A percentile compares a stretch with the other conserved stretches of the same genome.
phyloP scores from a whole-genome alignment of 2,329 filamentous ascomycete species.

The Aureobasidium sp. region DNA sequence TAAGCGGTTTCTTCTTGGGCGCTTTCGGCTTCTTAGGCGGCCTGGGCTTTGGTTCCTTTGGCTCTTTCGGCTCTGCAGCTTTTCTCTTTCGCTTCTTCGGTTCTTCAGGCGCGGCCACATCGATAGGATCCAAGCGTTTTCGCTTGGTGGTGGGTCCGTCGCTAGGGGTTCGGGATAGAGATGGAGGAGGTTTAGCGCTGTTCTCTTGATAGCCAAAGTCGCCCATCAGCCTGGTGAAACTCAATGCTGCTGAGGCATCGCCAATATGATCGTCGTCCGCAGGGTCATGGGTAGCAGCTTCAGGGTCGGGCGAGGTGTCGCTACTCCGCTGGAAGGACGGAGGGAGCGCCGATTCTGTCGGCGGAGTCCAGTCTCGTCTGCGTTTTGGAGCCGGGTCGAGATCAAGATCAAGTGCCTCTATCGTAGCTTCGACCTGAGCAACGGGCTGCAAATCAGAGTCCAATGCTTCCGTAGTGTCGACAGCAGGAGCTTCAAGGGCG shows the following conservation, averaged over 20 bases:
- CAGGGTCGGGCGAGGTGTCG: not conserved
- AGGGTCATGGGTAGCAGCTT: not conserved
- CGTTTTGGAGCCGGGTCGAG: slow-evolving; percentile 2
- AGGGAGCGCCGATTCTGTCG: not conserved
- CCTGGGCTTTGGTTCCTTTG: slow-evolving; percentile 17
- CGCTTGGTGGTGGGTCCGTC: slow-evolving; percentile 5
- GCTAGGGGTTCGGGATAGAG: not conserved
- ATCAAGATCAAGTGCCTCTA: not conserved
- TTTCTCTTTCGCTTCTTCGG: not conserved
- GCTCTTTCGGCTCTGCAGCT: slow-evolving; percentile 14
- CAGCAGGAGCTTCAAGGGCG: not conserved
- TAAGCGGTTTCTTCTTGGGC: slow-evolving; percentile 63
- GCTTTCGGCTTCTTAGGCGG: slow-evolving; percentile 47
- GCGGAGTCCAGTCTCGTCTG: slow-evolving; percentile 11
- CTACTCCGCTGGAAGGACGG: slow-evolving; percentile 13
- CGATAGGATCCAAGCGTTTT: slow-evolving; percentile 6
- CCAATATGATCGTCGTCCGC: not conserved
- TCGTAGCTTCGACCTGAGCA: not conserved
- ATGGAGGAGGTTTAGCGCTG: not conserved
- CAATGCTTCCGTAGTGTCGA: not conserved
- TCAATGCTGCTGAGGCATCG: not conserved
- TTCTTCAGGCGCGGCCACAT: not conserved
- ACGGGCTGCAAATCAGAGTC: not conserved
- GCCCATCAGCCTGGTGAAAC: slow-evolving; percentile 8
- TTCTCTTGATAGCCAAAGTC: slow-evolving; percentile 13